A percentile compares a stretch with the other conserved stretches of the same genome.
phyloP scores from a whole-genome alignment of 208 protist genomes.

The Polymyxa betae region DNA sequence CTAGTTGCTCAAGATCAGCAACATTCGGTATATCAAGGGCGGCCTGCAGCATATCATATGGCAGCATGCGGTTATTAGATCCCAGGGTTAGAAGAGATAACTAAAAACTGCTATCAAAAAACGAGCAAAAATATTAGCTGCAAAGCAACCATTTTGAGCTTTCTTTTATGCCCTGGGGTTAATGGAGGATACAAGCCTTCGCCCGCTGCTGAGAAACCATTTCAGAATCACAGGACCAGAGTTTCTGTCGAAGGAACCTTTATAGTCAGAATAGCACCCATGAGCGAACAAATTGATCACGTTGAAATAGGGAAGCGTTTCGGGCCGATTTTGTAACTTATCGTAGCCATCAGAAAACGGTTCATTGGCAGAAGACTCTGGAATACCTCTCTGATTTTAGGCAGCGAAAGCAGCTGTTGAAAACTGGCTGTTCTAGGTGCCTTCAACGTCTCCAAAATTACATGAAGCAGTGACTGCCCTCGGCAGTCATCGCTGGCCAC shows the following conservation, averaged over 20 bases:
- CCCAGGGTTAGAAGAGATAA: background rate
- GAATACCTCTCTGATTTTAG: background rate
- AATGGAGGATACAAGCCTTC: background rate
- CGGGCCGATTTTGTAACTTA: background rate
- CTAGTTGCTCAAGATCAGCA: background rate
- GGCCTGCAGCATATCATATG: background rate
- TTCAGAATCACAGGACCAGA: background rate
- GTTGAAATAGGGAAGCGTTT: background rate
- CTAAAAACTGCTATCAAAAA: background rate
- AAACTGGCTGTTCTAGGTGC: background rate
- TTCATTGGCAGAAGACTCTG: background rate
- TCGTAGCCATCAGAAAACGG: background rate
- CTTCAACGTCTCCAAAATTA: background rate
- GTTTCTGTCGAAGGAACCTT: background rate
- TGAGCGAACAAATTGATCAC: background rate
- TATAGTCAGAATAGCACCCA: background rate
- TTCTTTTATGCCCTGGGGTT: background rate
- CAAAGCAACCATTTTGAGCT: constrained; percentile 10
- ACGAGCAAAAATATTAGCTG: background rate
- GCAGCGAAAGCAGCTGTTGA: background rate
- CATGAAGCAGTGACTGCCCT: background rate
- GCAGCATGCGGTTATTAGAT: background rate
- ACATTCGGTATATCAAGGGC: background rate
- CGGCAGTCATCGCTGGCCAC: background rate
- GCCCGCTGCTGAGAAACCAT: background rate